Percentiles rank a stretch among this genome's conserved stretches.
Evolutionary conservation across 2,329 filamentous ascomycete genomes (phyloP).

Genomic region (Polychaeton citri): DNA sequence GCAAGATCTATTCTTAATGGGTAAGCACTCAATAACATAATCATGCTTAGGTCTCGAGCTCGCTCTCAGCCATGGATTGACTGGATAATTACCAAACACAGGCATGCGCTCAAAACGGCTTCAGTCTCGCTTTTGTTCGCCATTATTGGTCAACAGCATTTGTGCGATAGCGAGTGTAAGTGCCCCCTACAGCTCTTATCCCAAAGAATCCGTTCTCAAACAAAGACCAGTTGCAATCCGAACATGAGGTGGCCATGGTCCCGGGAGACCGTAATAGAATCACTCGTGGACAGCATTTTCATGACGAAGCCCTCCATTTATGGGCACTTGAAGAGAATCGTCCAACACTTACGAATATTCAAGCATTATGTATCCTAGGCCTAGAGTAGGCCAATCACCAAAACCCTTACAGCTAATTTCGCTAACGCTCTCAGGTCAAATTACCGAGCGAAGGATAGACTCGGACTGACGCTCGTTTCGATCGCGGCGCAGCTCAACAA

Average conservation of each 20-base stretch:
- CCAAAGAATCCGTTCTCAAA: no score
- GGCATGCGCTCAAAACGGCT: slow-evolving; percentile 3
- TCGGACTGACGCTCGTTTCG: slow-evolving; percentile 4
- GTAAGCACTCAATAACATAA: slow-evolving; percentile 1
- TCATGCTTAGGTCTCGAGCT: background rate
- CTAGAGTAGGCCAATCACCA: slow-evolving; percentile 6
- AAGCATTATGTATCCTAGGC: slow-evolving; percentile 6
- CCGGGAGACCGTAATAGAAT: slow-evolving; percentile 1
- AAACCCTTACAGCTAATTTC: no score
- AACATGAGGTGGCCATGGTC: slow-evolving; percentile 4
- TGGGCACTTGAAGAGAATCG: slow-evolving; percentile 3
- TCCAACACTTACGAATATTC: slow-evolving; percentile 4
- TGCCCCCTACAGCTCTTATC: no score
- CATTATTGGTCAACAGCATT: slow-evolving; percentile 6
- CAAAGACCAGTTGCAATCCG: slow-evolving; percentile 4
- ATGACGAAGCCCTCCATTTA: slow-evolving; percentile 6
- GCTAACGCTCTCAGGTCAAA: slow-evolving; percentile 3
- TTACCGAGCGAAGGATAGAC: slow-evolving; percentile 6
- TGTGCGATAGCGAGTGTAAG: slow-evolving; percentile 5
- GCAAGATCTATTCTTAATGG: slow-evolving; percentile 5
- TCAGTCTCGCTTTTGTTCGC: slow-evolving; percentile 4
- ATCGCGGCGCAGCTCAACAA: slow-evolving; percentile 3
- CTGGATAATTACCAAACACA: background rate
- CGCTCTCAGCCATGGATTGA: background rate
- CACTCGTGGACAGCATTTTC: slow-evolving; percentile 5